Conservation (phyloP, 441 rosid species). For the Croton setiger region DNA sequence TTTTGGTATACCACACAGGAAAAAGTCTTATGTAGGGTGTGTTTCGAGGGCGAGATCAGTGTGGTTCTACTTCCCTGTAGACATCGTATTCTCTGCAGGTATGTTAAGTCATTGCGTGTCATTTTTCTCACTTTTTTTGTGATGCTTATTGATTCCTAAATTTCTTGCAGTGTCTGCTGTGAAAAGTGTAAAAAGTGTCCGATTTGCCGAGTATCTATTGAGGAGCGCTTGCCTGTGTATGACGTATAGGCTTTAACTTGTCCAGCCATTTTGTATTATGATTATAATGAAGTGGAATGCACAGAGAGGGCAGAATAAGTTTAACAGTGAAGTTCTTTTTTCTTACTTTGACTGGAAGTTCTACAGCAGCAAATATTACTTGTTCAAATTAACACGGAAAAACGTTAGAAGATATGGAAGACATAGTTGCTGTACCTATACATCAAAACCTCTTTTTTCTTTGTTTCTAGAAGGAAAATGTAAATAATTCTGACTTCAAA, state of each 20-base stretch:
- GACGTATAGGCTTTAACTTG: constrained; percentile 62
- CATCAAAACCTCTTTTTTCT: background rate
- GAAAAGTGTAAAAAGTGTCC: constrained; percentile 93
- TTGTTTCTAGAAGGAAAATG: constrained; percentile 14
- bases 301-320: constrained; percentile 16
- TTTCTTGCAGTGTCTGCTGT: constrained; percentile 69
- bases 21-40: constrained; percentile 86
- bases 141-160: constrained; percentile 21
- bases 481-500: constrained; percentile 16
- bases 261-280: constrained; percentile 12
- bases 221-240: constrained; percentile 80
- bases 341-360: constrained; percentile 12
- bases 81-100: constrained; percentile 96
- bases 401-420: constrained; percentile 6
- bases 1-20: constrained; percentile 48
- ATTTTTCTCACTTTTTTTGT: background rate
- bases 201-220: constrained; percentile 66
- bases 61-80: constrained; percentile 93
- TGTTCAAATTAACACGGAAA: constrained; percentile 20
- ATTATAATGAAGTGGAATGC: constrained; percentile 10
- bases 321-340: constrained; percentile 23
- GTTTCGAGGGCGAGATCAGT: constrained; percentile 87
- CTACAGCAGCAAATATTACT: background rate
- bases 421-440: background rate
- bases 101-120: constrained; percentile 11